A percentile compares a stretch with the other conserved stretches of the same genome.
Evolutionary conservation across 495 filamentous ascomycete genomes (phyloP).

Genomic region (Friedmanniomyces endolithicus): DNA sequence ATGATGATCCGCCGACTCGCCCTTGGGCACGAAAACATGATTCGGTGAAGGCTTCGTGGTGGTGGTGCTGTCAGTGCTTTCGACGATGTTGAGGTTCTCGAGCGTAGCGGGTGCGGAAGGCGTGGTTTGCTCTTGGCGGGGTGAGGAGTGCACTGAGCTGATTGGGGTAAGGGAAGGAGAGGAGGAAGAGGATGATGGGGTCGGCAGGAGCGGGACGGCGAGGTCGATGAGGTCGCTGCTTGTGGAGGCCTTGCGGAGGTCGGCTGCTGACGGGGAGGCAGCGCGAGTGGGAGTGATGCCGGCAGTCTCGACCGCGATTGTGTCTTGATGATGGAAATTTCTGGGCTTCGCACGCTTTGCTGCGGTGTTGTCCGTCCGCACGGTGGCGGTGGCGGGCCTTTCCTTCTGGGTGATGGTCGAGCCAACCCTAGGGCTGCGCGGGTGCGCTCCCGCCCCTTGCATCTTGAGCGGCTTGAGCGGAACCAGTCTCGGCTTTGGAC

Average conservation of each 20-base stretch:
- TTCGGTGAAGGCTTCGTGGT: neutral
- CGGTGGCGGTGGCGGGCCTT: too few relatives aligned
- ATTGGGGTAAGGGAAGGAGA: neutral
- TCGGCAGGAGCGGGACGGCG: conserved; percentile 3
- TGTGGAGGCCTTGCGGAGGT: conserved; percentile 6
- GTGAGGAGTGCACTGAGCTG: neutral
- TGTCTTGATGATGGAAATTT: neutral
- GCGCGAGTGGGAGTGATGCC: neutral
- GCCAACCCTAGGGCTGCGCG: too few relatives aligned
- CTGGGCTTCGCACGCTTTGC: neutral
- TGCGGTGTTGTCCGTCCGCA: neutral
- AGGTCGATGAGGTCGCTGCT: conserved; percentile 18
- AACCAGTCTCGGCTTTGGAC: too few relatives aligned
- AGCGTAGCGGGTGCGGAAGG: neutral
- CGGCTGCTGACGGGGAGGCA: neutral
- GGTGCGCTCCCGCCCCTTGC: too few relatives aligned
- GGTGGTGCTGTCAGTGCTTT: neutral
- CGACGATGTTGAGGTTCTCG: neutral
- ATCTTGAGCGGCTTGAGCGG: too few relatives aligned
- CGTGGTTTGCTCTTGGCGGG: neutral
- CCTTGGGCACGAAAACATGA: conserved; percentile 12
- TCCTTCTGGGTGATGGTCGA: too few relatives aligned
- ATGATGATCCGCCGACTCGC: conserved; percentile 8
- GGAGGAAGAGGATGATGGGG: neutral
- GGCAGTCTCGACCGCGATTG: neutral